Percentiles rank a stretch among this genome's conserved stretches.
These are phyloP conservation scores for Coniosporium apollinis DNA, from an alignment of 495 filamentous ascomycete species.

Conservation along the genomic window DNA sequence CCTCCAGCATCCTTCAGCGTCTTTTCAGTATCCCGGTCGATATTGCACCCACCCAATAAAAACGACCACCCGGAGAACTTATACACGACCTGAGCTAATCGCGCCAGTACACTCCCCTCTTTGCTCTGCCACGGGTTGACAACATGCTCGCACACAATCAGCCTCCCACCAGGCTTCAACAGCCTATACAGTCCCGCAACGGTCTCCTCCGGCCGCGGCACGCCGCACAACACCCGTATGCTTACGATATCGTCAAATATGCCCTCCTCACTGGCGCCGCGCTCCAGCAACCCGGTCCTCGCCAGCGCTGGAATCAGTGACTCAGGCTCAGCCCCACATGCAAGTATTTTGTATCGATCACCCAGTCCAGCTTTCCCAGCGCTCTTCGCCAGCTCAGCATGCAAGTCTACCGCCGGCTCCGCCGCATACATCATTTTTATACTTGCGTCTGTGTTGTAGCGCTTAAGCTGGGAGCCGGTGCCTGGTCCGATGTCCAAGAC, in stretches of 20 bases:
- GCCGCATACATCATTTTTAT: conserved; percentile 20
- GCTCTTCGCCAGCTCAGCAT: conserved; percentile 14
- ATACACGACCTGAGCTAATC: conserved; percentile 14
- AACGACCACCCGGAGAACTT: conserved; percentile 19
- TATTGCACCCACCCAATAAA: conserved; percentile 18
- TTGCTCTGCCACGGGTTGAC: conserved; percentile 15
- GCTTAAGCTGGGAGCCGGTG: conserved; percentile 13
- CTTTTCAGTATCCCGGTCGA: conserved; percentile 17
- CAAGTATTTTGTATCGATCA: conserved; percentile 19
- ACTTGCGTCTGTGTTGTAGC: conserved; percentile 11
- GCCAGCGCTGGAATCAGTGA: conserved; percentile 17
- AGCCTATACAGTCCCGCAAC: conserved; percentile 17
- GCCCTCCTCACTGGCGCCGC: conserved; percentile 5
- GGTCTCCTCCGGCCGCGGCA: conserved; percentile 18
- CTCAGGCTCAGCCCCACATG: conserved; percentile 21
- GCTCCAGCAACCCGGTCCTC: conserved; percentile 11
- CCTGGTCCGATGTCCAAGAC: conserved; percentile 26
- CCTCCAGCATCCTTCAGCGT: conserved; percentile 9
- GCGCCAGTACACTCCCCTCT: conserved; percentile 9
- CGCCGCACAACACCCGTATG: conserved; percentile 23
- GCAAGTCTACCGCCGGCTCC: conserved; percentile 21
- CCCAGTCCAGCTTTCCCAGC: conserved; percentile 17
- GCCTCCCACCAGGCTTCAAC: conserved; percentile 25
- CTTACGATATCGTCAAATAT: conserved; percentile 25
- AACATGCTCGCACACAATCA: conserved; percentile 27